Evolutionary conservation across 2,329 filamentous ascomycete genomes (phyloP).

Genomic region (Podosphaera aphanis): DNA sequence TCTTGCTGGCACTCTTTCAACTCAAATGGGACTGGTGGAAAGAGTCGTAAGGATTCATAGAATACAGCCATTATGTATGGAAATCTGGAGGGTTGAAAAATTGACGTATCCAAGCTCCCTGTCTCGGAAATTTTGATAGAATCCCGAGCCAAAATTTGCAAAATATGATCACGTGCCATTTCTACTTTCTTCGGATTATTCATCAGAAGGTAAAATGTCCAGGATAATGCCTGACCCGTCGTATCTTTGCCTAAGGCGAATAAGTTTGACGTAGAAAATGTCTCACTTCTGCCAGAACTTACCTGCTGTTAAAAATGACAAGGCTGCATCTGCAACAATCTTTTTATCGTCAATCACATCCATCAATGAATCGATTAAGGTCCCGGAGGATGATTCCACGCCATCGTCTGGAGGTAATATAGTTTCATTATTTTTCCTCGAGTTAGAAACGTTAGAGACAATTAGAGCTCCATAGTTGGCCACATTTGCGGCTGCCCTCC

Average conservation of each 20-base stretch:
- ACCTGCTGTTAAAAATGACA: constrained; percentile 42
- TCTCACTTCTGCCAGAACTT: constrained; percentile 1
- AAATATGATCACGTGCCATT: constrained; percentile 17
- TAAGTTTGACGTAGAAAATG: constrained; percentile 1
- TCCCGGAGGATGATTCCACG: constrained; percentile 23
- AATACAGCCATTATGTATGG: constrained; percentile 38
- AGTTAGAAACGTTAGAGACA: constrained; percentile 28
- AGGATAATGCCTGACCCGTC: constrained; percentile 39
- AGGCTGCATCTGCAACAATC: constrained; percentile 37
- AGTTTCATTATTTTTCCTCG: constrained; percentile 13
- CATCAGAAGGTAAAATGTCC: constrained; percentile 38
- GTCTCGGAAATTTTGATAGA: no score
- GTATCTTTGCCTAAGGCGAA: constrained; percentile 29
- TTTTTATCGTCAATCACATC: constrained; percentile 29
- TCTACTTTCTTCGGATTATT: constrained; percentile 21
- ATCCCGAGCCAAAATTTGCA: no score
- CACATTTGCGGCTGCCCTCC: constrained; percentile 25
- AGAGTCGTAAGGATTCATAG: constrained; percentile 36
- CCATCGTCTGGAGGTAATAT: constrained; percentile 2
- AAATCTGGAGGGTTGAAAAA: constrained; percentile 17
- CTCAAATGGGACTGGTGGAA: constrained; percentile 41
- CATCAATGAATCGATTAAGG: constrained; percentile 35
- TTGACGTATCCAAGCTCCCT: constrained; percentile 3
- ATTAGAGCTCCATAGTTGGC: constrained; percentile 32
- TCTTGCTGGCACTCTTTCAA: constrained; percentile 32